Conservation (phyloP, 371 early-diverging fungal genomes). For the Rhizopus arrhizus region DNA sequence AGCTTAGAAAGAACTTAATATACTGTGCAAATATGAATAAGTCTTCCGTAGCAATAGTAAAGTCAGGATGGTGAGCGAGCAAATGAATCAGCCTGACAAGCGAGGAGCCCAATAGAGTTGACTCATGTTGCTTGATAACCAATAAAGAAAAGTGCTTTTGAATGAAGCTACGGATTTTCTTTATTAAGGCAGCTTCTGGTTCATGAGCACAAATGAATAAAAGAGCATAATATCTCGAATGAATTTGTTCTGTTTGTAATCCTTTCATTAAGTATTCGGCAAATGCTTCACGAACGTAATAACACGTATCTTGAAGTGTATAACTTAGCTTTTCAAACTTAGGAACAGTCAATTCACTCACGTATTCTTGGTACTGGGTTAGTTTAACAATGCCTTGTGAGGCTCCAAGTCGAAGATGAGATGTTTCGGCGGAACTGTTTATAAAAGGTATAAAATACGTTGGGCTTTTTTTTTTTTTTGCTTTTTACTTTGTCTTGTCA, state of each 20-base stretch:
- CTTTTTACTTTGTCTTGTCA: conserved; percentile 24
- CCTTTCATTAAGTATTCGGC: conserved; percentile 72
- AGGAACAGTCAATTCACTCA: conserved; percentile 51
- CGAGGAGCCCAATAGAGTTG: conserved; percentile 60
- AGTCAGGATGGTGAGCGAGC: conserved; percentile 93
- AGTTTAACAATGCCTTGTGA: conserved; percentile 71
- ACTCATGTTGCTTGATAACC: conserved; percentile 12
- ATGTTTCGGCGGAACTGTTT: conserved; percentile 42
- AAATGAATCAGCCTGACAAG: conserved; percentile 74
- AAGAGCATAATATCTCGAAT: conserved; percentile 69
- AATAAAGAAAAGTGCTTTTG: conserved; percentile 28
- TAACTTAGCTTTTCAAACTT: conserved; percentile 66
- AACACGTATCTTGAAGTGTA: conserved; percentile 75
- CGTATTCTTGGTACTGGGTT: conserved; percentile 52
- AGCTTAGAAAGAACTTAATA: conserved; percentile 81
- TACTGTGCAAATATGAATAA: conserved; percentile 61
- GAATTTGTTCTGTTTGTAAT: conserved; percentile 61
- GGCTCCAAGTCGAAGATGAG: conserved; percentile 66
- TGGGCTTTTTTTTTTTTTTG: background rate
- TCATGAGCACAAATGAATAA: conserved; percentile 87
- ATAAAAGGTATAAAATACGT: background rate
- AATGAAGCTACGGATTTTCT: conserved; percentile 41
- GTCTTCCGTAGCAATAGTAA: conserved; percentile 59
- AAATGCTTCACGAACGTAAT: conserved; percentile 79
- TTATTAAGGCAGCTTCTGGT: conserved; percentile 69